Evolutionary conservation across 495 filamentous ascomycete species (phyloP).

Genomic region (Penicillium silybi): DNA sequence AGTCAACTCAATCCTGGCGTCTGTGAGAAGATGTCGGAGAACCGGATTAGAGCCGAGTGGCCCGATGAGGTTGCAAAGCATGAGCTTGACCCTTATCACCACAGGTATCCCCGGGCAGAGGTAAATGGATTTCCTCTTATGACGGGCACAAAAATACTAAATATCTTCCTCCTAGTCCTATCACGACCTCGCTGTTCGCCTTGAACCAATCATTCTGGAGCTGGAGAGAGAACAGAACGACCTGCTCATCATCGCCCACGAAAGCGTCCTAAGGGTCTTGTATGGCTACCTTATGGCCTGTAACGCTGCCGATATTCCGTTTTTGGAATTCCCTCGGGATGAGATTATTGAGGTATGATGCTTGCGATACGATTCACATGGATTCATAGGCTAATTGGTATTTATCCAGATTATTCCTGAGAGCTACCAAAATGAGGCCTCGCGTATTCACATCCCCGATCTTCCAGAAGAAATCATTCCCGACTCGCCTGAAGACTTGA

Average conservation of each 20-base stretch:
- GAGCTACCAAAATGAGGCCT: constrained; percentile 93
- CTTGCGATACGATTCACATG: constrained; percentile 8
- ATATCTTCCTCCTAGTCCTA: constrained; percentile 64
- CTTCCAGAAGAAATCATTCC: constrained; percentile 61
- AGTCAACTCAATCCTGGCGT: constrained; percentile 95
- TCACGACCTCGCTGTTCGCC: constrained; percentile 92
- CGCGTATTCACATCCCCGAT: constrained; percentile 73
- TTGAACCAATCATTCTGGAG: constrained; percentile 98
- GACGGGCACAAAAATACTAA: constrained; percentile 1
- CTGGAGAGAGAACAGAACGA: constrained; percentile 97
- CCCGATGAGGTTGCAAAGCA: constrained; percentile 91
- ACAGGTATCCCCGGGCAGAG: constrained; percentile 93
- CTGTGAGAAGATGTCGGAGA: constrained; percentile 85
- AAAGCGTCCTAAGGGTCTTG: constrained; percentile 90
- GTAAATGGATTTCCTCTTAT: constrained; percentile 41
- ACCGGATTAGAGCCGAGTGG: constrained; percentile 71
- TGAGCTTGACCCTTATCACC: constrained; percentile 93
- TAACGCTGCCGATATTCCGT: constrained; percentile 92
- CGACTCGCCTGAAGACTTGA: constrained; percentile 76
- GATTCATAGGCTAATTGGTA: constrained; percentile 14
- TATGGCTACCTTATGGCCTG: constrained; percentile 99
- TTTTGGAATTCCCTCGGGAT: constrained; percentile 88
- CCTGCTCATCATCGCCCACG: constrained; percentile 94
- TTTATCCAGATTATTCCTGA: constrained; percentile 78
- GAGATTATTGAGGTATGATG: constrained; percentile 82